Percentiles rank a stretch among this genome's conserved stretches.
These are phyloP conservation scores for Trametes elegans DNA, from an alignment of 768 basidiomycete genomes.

Conservation along the genomic window DNA sequence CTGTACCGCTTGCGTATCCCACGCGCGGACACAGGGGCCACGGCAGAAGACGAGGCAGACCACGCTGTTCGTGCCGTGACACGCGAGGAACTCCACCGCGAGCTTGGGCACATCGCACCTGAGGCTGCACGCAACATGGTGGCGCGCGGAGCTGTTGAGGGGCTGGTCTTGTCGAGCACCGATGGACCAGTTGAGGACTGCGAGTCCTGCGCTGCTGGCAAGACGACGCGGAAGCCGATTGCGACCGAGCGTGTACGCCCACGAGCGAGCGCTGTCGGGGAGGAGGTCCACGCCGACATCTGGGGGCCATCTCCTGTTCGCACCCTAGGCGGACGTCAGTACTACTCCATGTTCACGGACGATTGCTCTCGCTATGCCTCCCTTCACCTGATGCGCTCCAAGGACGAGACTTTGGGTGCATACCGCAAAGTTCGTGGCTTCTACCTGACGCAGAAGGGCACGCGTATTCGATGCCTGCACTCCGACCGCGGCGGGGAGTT, in stretches of 20 bases:
- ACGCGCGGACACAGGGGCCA: not conserved
- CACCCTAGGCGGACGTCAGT: conserved; percentile 23
- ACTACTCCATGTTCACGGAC: conserved; percentile 32
- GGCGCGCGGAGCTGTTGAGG: conserved; percentile 30
- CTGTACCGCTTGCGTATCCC: conserved; percentile 4
- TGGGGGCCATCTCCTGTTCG: conserved; percentile 43
- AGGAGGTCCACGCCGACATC: conserved; percentile 40
- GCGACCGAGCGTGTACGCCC: conserved; percentile 27
- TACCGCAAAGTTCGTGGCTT: conserved; percentile 36
- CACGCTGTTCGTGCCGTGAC: not conserved
- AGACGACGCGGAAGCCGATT: conserved; percentile 35
- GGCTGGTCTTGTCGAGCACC: conserved; percentile 24
- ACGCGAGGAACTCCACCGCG: conserved; percentile 30
- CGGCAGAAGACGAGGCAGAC: not conserved
- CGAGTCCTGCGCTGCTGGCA: conserved; percentile 41
- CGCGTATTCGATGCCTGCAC: conserved; percentile 33
- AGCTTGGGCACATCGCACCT: conserved; percentile 36
- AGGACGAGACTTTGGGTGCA: conserved; percentile 32
- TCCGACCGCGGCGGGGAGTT: conserved; percentile 41
- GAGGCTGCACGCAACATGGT: conserved; percentile 26
- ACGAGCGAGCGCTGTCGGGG: conserved; percentile 31
- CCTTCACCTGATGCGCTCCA: conserved; percentile 34
- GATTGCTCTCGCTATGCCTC: conserved; percentile 23
- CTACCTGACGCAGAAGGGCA: conserved; percentile 33
- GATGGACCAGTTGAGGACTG: conserved; percentile 33